Conservation (phyloP, 768 basidiomycete species). For the Polyporus arcularius region DNA sequence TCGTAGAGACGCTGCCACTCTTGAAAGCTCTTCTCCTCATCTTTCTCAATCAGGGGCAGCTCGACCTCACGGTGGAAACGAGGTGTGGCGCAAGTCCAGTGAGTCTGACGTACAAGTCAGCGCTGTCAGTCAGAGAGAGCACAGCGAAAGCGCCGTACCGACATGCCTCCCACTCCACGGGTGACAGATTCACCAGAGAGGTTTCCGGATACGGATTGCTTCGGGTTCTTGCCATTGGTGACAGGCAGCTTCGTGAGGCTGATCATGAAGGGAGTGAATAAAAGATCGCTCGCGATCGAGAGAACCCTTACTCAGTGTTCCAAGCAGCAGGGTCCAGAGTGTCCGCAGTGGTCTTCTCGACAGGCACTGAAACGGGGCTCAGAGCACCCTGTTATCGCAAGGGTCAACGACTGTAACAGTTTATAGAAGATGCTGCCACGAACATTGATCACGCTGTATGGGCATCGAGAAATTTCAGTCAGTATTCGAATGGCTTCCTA, state of each 20-base stretch:
- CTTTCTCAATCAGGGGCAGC: slow-evolving; percentile 8
- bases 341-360: background rate
- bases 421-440: no score
- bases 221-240: slow-evolving; percentile 13
- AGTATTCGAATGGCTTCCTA: no score
- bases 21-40: slow-evolving; percentile 1
- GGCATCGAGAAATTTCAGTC: no score
- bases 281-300: no score
- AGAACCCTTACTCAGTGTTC: background rate
- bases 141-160: slow-evolving; percentile 5
- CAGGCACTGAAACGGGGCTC: background rate
- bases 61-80: slow-evolving; percentile 14
- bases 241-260: background rate
- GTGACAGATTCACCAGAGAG: slow-evolving; percentile 27
- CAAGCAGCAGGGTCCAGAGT: background rate
- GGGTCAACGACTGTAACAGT: no score
- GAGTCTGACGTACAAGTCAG: background rate
- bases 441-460: no score
- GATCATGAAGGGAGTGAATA: no score
- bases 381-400: slow-evolving; percentile 1
- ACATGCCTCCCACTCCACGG: slow-evolving; percentile 30
- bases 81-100: slow-evolving; percentile 27
- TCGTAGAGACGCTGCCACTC: slow-evolving; percentile 23
- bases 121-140: background rate
- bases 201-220: slow-evolving; percentile 10